Evolutionary conservation across 1,284 basidiomycete species (phyloP), one percentile per base, ranked within the genome.

Genomic region (Puccinia horiana): DNA sequence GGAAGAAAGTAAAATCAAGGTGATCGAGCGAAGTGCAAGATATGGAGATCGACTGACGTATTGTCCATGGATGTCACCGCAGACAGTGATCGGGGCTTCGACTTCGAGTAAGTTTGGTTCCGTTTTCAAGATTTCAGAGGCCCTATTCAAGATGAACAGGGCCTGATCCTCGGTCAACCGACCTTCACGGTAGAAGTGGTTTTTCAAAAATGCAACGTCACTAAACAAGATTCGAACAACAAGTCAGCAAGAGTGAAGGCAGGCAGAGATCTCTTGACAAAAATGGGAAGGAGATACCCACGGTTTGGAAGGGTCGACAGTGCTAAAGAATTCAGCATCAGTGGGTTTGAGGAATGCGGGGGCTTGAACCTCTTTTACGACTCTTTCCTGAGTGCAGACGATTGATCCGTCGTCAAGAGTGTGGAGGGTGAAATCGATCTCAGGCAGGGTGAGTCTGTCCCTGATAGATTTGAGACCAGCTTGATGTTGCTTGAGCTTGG

Each of bases 161-260:
- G 94, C 94, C 88, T 96, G 93, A 82, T 61, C 87, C 83, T 54
- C 84, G 79, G 80, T 84, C 83, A 65, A 83, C 73, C 94, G 89
- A 0, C 96, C 96, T 88, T 98, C 96, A 79, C 96, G 92, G 88
- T 98, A 98, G 87, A 99, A 98, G 88, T 99, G 96, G 86, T 98
- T 98, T 90, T 99, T 99, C 84, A 99, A 90, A 88, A 96, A 99
- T 47, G 94, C 95, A 85, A 98, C 90, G 88, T 98, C 94, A n/a
- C 79, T 81, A 42, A 26, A 20, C 42, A 70, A 70, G n/a, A 63
- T 52, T 42, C 0, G 61, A 26, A 74, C 32, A 26, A 37, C 74
- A 63, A 20, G 37, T 40, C n/a, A 65, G 76, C 20, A 49, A 47
- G 76, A 32, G n/a, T 18, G 37, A n/a, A 11, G 23, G 72, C 23